Base-by-base conservation (phyloP, 2,329 filamentous ascomycete genomes). In the Botryosphaeria dothidea region DNA sequence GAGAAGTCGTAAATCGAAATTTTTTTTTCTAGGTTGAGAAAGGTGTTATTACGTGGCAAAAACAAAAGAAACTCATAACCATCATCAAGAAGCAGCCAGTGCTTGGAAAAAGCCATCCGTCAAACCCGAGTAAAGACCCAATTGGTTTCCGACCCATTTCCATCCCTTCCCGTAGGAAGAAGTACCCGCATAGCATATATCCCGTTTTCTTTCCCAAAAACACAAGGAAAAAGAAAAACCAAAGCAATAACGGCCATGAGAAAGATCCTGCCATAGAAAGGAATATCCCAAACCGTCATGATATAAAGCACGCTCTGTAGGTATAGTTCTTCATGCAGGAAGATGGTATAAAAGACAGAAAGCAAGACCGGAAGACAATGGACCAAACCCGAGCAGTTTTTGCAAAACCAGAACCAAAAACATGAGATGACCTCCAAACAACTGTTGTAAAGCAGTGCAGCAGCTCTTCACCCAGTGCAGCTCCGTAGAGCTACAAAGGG, bases 351-450 rank as follows among this genome's bases (percentile, higher is more conserved):
- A 60, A 57, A 60, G 56, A 46, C 25, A 46, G 41, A 60, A 60
- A 43, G 17, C 54, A 58, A 58, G 54, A 58, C 36, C 17, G 23
- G 54, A 58, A 58, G 29, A 60, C 56, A 60, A 34, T 31, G 9
- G 56, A 48, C 56, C 41, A 23, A 46, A 60, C 56, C 56, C 56
- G 56, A 60, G 56, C 38, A 29, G 41, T 60, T 60, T 58, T 60
- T 60, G 56, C 56, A 41, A 29, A 46, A 46, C 41, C 56, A 46
- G n/a, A 60, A 46, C 56, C 17, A 46, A 60, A 46, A 60, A 46
- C 38, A 60, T 60, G 56, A 60, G 41, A 60, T 60, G 56, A 60
- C 56, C 56, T 60, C 56, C 56, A 60, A 60, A 60, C 56, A 60
- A 46, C n/a, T 58, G 54, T 60, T 60, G 56, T 31, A 60, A 60